Evolutionary conservation across 345 rosid genomes (phyloP).

Genomic region (Arabis alpina): DNA sequence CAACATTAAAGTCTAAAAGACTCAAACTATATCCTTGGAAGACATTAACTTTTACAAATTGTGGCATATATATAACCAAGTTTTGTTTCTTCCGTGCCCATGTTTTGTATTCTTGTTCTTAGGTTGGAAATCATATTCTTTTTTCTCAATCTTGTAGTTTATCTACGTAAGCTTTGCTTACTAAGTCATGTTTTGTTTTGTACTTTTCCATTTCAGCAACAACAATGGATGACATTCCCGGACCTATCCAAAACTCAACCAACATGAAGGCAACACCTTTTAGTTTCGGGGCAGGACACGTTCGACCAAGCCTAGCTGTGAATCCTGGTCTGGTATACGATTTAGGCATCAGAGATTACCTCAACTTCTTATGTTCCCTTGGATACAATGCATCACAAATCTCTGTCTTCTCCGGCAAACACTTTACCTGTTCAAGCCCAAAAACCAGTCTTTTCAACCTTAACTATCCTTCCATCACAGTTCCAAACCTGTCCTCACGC

Average conservation of each 20-base stretch:
- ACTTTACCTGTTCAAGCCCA: constrained; percentile 52
- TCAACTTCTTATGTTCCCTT: constrained; percentile 67
- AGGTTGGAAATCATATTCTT: neutral
- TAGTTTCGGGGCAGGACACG: constrained; percentile 79
- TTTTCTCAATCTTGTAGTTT: neutral
- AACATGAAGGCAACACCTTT: constrained; percentile 65
- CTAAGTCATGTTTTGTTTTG: neutral
- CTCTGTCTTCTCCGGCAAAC: constrained; percentile 40
- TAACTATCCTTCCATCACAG: constrained; percentile 86
- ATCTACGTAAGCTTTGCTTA: neutral
- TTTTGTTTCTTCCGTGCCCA: constrained; percentile 7
- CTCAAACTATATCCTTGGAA: neutral
- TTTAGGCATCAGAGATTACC: constrained; percentile 55
- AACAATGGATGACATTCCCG: constrained; percentile 53
- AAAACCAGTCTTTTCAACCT: constrained; percentile 50
- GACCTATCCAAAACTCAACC: constrained; percentile 53
- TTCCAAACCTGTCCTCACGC: constrained; percentile 43
- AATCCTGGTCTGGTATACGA: constrained; percentile 88
- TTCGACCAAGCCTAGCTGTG: constrained; percentile 75
- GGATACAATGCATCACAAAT: constrained; percentile 64
- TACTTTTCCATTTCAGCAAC: constrained; percentile 49
- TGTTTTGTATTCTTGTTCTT: constrained; percentile 13
- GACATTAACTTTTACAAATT: neutral
- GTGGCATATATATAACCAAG: neutral
- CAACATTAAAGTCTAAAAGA: neutral